phyloP scores from a whole-genome alignment of 805 yeast species.

The Kuraishia hungarica region DNA sequence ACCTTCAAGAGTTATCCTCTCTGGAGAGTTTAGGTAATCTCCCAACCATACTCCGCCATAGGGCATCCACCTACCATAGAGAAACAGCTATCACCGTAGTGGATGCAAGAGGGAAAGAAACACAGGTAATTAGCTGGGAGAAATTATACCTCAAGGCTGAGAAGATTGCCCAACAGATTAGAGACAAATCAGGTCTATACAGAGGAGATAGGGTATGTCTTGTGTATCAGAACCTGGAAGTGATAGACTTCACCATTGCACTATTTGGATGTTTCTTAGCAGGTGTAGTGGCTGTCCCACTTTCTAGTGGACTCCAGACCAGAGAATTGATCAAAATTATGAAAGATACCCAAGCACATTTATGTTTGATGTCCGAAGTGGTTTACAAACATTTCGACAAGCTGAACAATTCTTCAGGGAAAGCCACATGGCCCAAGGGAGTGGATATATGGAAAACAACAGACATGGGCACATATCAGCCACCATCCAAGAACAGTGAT shows the following conservation, averaged over 20 bases:
- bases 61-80: conserved; percentile 58
- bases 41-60: conserved; percentile 60
- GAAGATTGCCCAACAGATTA: conserved; percentile 72
- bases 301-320: conserved; percentile 63
- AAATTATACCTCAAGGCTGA: conserved; percentile 76
- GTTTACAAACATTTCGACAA: conserved; percentile 71
- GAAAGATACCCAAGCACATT: conserved; percentile 63
- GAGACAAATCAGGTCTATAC: conserved; percentile 62
- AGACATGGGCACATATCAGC: conserved; percentile 69
- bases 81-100: conserved; percentile 67
- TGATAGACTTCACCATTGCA: conserved; percentile 79
- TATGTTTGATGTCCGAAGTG: conserved; percentile 74
- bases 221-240: conserved; percentile 76
- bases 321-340: conserved; percentile 67
- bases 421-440: conserved; percentile 65
- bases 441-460: conserved; percentile 75
- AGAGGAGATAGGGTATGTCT: conserved; percentile 80
- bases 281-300: conserved; percentile 91
- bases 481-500: conserved; percentile 45
- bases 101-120: conserved; percentile 78
- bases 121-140: conserved; percentile 77
- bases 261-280: conserved; percentile 88
- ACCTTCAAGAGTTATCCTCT: conserved; percentile 24
- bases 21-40: conserved; percentile 49
- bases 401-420: conserved; percentile 34